These are phyloP conservation scores for Paracoccidioides brasiliensis DNA, from an alignment of 2,329 filamentous ascomycete genomes.

Conservation along the genomic window DNA sequence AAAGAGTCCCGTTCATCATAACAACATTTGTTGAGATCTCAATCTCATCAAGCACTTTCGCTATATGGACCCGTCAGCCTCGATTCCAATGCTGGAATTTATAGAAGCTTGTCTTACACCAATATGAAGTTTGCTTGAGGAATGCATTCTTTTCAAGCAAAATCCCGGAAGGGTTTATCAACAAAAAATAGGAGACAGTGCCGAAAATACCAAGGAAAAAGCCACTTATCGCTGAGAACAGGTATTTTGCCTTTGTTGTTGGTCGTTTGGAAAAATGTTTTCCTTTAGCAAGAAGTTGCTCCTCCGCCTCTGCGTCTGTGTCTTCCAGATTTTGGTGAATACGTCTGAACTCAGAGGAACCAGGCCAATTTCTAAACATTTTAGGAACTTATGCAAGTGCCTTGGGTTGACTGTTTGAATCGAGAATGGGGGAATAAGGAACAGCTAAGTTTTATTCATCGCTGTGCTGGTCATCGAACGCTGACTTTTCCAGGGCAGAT, in stretches of 20 bases:
- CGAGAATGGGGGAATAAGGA: background rate
- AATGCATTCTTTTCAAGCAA: background rate
- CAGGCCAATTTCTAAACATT: background rate
- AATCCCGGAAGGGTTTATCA: background rate
- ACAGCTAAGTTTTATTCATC: background rate
- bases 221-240: background rate
- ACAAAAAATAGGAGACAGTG: background rate
- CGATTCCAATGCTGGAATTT: background rate
- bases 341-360: background rate
- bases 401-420: background rate
- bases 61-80: conserved; percentile 2
- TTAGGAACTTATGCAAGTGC: background rate
- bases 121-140: conserved; percentile 4
- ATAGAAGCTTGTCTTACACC: background rate
- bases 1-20: conserved; percentile 17
- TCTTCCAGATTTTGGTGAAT: background rate
- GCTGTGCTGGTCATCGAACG: background rate
- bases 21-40: conserved; percentile 7
- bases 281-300: background rate
- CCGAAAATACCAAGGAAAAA: background rate
- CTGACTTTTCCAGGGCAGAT: too few species aligned
- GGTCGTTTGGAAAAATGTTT: background rate
- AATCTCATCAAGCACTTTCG: conserved; percentile 9
- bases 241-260: background rate
- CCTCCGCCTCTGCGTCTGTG: background rate